Evolutionary conservation across 2,329 filamentous ascomycete genomes (phyloP).

Genomic region (Arthrobotrys conoides): DNA sequence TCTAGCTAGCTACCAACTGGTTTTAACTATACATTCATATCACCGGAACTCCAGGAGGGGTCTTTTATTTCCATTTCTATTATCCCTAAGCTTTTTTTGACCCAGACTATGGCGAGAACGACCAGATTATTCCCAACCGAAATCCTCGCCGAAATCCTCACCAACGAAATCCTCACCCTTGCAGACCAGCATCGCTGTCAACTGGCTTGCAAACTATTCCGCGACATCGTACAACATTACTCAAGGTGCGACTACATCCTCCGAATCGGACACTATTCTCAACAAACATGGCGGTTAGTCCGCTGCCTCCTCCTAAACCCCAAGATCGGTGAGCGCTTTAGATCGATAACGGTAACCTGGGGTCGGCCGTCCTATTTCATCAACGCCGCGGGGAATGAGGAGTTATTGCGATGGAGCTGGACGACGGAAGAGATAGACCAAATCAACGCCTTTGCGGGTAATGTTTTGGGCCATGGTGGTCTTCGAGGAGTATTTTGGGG

Average conservation of each 20-base stretch:
- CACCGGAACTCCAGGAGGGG: not conserved
- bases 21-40: not conserved
- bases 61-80: not conserved
- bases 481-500: constrained; percentile 17
- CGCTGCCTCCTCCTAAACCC: constrained; percentile 33
- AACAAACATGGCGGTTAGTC: constrained; percentile 26
- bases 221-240: constrained; percentile 20
- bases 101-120: constrained; percentile 1
- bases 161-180: constrained; percentile 2
- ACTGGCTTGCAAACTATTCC: constrained; percentile 18
- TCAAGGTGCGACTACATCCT: constrained; percentile 22
- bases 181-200: constrained; percentile 17
- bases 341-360: constrained; percentile 25
- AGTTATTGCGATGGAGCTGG: constrained; percentile 28
- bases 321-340: constrained; percentile 27
- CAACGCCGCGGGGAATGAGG: constrained; percentile 13
- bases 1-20: not conserved
- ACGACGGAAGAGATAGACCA: constrained; percentile 18
- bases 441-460: constrained; percentile 1
- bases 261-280: constrained; percentile 9
- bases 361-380: not conserved
- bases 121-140: constrained; percentile 20
- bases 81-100: not conserved
- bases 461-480: not conserved
- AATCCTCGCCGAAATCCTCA: constrained; percentile 28